These are phyloP conservation scores for Tieghemostelium lacteum DNA, from an alignment of 78 protist genomes.

Conservation along the genomic window DNA sequence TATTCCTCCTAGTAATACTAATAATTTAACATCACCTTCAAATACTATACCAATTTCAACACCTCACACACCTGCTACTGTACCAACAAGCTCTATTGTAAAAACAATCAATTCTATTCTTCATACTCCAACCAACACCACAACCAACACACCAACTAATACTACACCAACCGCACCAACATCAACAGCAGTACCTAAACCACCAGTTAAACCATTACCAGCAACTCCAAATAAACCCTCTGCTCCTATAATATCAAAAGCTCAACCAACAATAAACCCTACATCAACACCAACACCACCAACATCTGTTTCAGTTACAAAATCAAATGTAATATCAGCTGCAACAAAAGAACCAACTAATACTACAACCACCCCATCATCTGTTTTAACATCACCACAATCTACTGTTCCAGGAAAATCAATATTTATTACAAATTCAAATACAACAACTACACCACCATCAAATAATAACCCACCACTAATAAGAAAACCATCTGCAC, in stretches of 20 bases:
- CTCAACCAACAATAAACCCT: background rate
- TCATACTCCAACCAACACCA: background rate
- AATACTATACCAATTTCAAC: background rate
- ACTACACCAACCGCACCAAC: conserved; percentile 7
- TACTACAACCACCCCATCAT: no score
- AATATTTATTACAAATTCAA: no score
- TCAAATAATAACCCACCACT: background rate
- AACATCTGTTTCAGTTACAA: background rate
- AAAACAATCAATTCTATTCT: background rate
- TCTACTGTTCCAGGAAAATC: no score
- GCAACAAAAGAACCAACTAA: background rate
- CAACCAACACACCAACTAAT: background rate
- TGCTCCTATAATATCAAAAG: background rate
- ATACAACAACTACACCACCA: background rate
- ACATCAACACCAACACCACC: conserved; percentile 16
- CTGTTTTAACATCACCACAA: no score
- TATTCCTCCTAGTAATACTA: background rate
- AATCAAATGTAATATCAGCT: background rate
- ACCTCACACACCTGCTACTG: background rate
- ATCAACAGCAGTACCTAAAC: background rate
- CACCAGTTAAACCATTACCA: conserved; percentile 9
- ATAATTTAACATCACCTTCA: background rate
- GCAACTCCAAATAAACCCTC: background rate
- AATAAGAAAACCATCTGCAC: no score
- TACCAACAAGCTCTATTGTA: background rate